These are phyloP conservation scores for Plantago elongata DNA, from an alignment of 257 asterid genomes.

Conservation along the genomic window DNA sequence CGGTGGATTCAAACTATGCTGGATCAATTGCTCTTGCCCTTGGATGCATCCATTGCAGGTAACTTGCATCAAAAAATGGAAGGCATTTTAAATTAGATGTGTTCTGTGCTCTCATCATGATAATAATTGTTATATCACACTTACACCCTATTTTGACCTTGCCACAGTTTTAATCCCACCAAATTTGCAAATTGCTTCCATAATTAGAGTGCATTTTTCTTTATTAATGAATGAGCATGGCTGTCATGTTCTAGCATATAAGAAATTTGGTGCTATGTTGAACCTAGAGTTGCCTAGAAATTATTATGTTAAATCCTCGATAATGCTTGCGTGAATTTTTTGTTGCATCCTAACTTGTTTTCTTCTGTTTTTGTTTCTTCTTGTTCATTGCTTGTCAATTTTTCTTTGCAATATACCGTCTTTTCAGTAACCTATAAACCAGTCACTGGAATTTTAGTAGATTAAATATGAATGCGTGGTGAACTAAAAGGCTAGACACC, in stretches of 20 bases:
- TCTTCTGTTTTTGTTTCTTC: background rate
- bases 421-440: background rate
- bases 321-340: slow-evolving; percentile 3
- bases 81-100: background rate
- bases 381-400: slow-evolving; percentile 10
- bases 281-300: too few species aligned
- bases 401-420: background rate
- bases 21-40: slow-evolving; percentile 92
- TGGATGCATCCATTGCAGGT: slow-evolving; percentile 98
- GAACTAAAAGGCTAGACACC: slow-evolving; percentile 10
- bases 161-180: too few species aligned
- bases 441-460: slow-evolving; percentile 6
- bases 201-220: too few species aligned
- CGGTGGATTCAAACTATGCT: slow-evolving; percentile 58
- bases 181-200: too few species aligned
- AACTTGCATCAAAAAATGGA: slow-evolving; percentile 16
- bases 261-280: too few species aligned
- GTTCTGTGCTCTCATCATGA: too few species aligned
- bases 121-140: too few species aligned
- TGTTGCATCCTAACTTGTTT: slow-evolving; percentile 9
- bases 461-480: slow-evolving; percentile 5
- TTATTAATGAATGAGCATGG: too few species aligned
- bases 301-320: too few species aligned
- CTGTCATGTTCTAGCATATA: too few species aligned
- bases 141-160: too few species aligned